Evolutionary conservation across 2,329 filamentous ascomycete species (phyloP), one percentile per base, ranked within the genome.

Genomic region (Paracorniculantispora psalliotae): DNA sequence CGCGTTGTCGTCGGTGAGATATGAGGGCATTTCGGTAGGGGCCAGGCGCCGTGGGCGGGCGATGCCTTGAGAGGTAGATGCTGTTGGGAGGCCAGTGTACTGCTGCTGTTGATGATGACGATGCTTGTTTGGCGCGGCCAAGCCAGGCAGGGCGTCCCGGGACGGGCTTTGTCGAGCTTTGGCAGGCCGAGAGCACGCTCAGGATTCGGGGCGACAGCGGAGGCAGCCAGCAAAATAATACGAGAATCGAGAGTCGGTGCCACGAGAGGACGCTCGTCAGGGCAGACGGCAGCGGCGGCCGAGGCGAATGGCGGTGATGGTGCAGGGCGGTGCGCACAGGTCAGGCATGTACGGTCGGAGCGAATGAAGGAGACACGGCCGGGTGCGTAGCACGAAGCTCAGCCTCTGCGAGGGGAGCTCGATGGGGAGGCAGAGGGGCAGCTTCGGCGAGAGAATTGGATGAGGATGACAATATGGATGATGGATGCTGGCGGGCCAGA

Each of bases 21-120:
- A 83, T 64, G 80, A 81, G 74, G 81, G 81, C 81, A 83, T 83
- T 66, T 72, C 72, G 71, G 43, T 23, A 58, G 56, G 8, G 56
- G 57, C 50, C 44, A 30, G 17, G 35, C 13, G 35, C 35, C 49
- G 47, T 51, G 21, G 55, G 19, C 17, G 21, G 30, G 37, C 57
- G 17, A 25, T 21, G 47, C 28, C 37, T 46, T 37, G 28, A 15
- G 37, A 19, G 25, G 19, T 47, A 46, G 39, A 57, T 51, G 52
- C 44, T 49, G 44, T 10, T 41, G 44, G n/a, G 44, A 26, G 23
- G 44, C 46, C 56, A 15, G 19, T 44, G n/a, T 47, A 19, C 6
- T 35, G 33, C 10, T 15, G 33, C 17, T 15, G 33, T 37, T 37
- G 33, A 37, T 15, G 26, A 19, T 37, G 52, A 35, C 5, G 28